Conservation (phyloP, 2,329 filamentous ascomycete genomes). For the Blastomyces emzantsi region DNA sequence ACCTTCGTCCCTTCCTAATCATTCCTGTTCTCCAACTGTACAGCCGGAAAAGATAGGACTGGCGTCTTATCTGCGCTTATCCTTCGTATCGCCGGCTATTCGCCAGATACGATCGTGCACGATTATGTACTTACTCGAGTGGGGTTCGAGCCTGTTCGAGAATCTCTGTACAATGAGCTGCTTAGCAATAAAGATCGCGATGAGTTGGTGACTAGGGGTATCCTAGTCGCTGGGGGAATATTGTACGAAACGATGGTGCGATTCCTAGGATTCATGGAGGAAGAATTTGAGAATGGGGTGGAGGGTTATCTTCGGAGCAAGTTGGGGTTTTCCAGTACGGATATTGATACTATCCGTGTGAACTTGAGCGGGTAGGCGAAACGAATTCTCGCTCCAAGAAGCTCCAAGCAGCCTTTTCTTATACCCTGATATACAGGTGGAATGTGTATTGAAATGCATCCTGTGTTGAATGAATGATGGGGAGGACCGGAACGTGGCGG, state of each 20-base stretch:
- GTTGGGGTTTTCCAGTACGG: slow-evolving; percentile 48
- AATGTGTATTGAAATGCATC: not conserved
- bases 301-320: slow-evolving; percentile 53
- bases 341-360: slow-evolving; percentile 41
- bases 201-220: slow-evolving; percentile 34
- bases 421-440: not conserved
- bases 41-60: slow-evolving; percentile 61
- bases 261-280: slow-evolving; percentile 46
- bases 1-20: not conserved
- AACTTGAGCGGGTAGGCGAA: slow-evolving; percentile 32
- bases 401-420: not conserved
- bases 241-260: slow-evolving; percentile 42
- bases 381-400: not conserved
- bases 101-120: slow-evolving; percentile 46
- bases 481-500: not conserved
- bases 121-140: slow-evolving; percentile 22
- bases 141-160: slow-evolving; percentile 38
- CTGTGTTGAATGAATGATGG: not conserved
- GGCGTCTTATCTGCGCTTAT: slow-evolving; percentile 60
- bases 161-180: slow-evolving; percentile 40
- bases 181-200: slow-evolving; percentile 38
- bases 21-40: not conserved
- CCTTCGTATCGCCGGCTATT: slow-evolving; percentile 53
- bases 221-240: slow-evolving; percentile 23
- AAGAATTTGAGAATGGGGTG: slow-evolving; percentile 50